Conservation (phyloP, 139 green algal genomes). For the Volvox reticuliferus region DNA sequence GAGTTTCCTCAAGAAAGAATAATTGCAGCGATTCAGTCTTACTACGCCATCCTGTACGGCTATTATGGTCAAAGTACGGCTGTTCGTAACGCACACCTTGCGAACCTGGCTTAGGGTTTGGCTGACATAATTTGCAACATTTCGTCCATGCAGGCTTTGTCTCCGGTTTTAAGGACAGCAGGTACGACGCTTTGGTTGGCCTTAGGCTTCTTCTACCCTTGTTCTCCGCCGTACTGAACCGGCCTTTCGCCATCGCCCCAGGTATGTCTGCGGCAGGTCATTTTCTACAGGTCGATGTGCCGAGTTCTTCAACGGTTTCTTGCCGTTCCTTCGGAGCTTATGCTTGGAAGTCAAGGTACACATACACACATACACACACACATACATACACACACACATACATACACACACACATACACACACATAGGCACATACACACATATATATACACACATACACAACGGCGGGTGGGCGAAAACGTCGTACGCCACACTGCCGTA, state of each 20-base stretch:
- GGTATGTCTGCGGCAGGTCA: background rate
- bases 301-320: background rate
- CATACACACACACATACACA: background rate
- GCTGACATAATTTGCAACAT: background rate
- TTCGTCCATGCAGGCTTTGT: background rate
- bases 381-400: background rate
- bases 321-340: background rate
- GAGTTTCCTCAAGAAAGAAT: background rate
- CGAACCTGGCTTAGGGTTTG: background rate
- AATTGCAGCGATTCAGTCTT: background rate
- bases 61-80: conserved; percentile 27
- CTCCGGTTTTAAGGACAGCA: conserved; percentile 32
- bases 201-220: background rate
- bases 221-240: background rate
- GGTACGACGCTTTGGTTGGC: background rate
- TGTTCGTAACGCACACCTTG: background rate
- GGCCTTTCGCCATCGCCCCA: background rate
- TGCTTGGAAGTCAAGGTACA: background rate
- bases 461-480: too few relatives aligned
- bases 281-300: background rate
- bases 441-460: background rate
- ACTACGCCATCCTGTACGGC: conserved; percentile 17
- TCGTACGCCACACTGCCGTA: too few relatives aligned
- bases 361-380: background rate
- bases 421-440: background rate